phyloP scores from a whole-genome alignment of 768 basidiomycete genomes.

The Tricholoma sp. region DNA sequence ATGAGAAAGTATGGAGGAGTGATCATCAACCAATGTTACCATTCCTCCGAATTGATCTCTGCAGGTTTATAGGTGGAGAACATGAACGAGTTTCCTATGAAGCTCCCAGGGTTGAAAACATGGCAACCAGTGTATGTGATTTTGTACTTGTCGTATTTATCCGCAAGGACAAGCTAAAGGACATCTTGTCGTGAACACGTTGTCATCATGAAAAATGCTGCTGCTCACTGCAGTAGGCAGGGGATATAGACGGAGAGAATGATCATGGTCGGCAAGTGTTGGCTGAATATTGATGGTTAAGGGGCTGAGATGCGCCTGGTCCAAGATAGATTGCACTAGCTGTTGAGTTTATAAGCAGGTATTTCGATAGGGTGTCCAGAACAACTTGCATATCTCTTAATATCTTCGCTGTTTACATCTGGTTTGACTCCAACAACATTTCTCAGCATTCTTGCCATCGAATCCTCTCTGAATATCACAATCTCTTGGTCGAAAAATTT shows the following conservation, averaged over 20 bases:
- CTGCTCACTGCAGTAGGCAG: constrained; percentile 80
- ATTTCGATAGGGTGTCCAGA: not conserved
- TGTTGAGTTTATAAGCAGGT: constrained; percentile 22
- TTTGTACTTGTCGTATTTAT: constrained; percentile 94
- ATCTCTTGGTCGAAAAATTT: constrained; percentile 96
- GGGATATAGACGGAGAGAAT: constrained; percentile 88
- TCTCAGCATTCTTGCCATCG: constrained; percentile 90
- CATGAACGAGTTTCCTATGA: constrained; percentile 73
- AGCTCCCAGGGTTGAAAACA: constrained; percentile 96
- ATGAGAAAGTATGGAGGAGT: not conserved
- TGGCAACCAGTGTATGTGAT: constrained; percentile 97
- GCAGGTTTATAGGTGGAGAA: constrained; percentile 93
- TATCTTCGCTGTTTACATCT: constrained; percentile 67
- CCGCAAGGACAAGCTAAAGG: constrained; percentile 81
- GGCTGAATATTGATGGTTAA: constrained; percentile 83
- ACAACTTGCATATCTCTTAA: constrained; percentile 79
- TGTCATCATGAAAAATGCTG: not conserved
- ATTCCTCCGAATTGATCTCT: constrained; percentile 80
- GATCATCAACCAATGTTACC: constrained; percentile 34
- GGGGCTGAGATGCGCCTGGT: constrained; percentile 93
- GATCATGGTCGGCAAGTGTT: constrained; percentile 85
- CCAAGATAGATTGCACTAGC: constrained; percentile 95
- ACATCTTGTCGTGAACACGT: not conserved
- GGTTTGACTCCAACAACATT: constrained; percentile 89
- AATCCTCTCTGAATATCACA: constrained; percentile 87